A percentile compares a stretch with the other conserved stretches of the same genome.
Conservation (phyloP, 495 filamentous ascomycete species). For the Neurospora hispaniola region DNA sequence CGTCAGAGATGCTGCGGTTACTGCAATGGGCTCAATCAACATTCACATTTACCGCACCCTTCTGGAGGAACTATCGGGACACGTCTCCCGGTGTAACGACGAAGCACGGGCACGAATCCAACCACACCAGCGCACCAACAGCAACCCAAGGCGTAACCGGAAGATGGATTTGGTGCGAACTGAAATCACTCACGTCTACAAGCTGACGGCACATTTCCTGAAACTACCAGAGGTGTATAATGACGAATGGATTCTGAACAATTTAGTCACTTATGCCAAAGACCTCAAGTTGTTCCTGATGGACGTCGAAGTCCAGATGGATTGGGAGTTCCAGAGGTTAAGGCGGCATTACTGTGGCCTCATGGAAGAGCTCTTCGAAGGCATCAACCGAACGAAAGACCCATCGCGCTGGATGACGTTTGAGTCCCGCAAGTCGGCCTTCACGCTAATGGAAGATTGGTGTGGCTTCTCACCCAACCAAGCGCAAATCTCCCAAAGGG, state of each 20-base stretch:
- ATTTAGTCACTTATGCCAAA: conserved; percentile 81
- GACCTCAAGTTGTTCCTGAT: conserved; percentile 88
- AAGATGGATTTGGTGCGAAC: conserved; percentile 80
- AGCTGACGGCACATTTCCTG: conserved; percentile 85
- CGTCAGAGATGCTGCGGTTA: conserved; percentile 83
- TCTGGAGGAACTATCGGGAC: conserved; percentile 78
- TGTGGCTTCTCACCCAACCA: conserved; percentile 95
- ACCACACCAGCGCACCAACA: conserved; percentile 61
- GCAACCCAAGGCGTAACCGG: conserved; percentile 62
- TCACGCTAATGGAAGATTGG: conserved; percentile 97
- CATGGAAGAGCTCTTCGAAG: conserved; percentile 85
- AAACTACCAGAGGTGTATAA: conserved; percentile 66
- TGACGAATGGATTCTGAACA: conserved; percentile 87
- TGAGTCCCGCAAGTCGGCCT: conserved; percentile 84
- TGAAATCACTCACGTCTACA: conserved; percentile 91
- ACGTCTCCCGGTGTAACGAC: conserved; percentile 68
- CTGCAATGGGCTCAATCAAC: conserved; percentile 88
- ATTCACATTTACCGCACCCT: conserved; percentile 89
- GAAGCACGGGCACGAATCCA: conserved; percentile 73
- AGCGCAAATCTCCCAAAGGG: conserved; percentile 64
- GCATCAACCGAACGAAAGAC: conserved; percentile 77
- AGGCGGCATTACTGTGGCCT: conserved; percentile 89
- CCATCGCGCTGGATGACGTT: conserved; percentile 91
- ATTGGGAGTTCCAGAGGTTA: conserved; percentile 91
- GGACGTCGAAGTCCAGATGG: conserved; percentile 86